A percentile compares a stretch with the other conserved stretches of the same genome.
These are phyloP conservation scores for Penicillium polonicum DNA, from an alignment of 2,329 filamentous ascomycete genomes.

Conservation along the genomic window DNA sequence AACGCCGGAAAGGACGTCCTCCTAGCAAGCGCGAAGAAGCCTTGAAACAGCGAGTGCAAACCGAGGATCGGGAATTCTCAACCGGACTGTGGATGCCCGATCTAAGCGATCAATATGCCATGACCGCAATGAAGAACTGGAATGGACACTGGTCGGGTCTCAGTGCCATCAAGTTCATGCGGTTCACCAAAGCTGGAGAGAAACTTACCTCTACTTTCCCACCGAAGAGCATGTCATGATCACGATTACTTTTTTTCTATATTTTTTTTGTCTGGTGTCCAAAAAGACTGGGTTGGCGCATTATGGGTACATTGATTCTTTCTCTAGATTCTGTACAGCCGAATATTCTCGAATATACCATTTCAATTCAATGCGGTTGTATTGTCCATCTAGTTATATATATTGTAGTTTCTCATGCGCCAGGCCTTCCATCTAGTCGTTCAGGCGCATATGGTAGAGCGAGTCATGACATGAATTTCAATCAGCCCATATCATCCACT, in stretches of 20 bases:
- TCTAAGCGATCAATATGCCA: conserved; percentile 64
- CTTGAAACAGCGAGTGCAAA: conserved; percentile 67
- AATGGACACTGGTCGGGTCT: conserved; percentile 81
- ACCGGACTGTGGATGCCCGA: conserved; percentile 82
- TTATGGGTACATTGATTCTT: conserved; percentile 26
- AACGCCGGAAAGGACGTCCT: conserved; percentile 75
- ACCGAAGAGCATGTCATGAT: conserved; percentile 58
- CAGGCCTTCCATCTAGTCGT: background rate
- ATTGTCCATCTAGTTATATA: background rate
- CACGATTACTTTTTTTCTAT: conserved; percentile 14
- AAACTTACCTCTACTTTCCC: conserved; percentile 75
- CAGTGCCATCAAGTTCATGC: conserved; percentile 72
- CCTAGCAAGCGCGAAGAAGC: conserved; percentile 74
- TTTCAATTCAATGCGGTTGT: conserved; percentile 4
- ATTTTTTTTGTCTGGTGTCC: conserved; percentile 12
- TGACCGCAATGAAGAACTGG: conserved; percentile 69
- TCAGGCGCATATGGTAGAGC: background rate
- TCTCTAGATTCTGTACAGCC: conserved; percentile 16
- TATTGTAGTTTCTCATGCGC: background rate
- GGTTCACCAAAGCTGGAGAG: conserved; percentile 64
- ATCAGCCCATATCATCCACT: background rate
- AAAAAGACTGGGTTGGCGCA: conserved; percentile 22
- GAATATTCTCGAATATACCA: conserved; percentile 12
- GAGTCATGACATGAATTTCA: background rate
- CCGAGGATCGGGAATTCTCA: conserved; percentile 75